phyloP scores from a whole-genome alignment of 208 protist genomes.

The Leishmania major region DNA sequence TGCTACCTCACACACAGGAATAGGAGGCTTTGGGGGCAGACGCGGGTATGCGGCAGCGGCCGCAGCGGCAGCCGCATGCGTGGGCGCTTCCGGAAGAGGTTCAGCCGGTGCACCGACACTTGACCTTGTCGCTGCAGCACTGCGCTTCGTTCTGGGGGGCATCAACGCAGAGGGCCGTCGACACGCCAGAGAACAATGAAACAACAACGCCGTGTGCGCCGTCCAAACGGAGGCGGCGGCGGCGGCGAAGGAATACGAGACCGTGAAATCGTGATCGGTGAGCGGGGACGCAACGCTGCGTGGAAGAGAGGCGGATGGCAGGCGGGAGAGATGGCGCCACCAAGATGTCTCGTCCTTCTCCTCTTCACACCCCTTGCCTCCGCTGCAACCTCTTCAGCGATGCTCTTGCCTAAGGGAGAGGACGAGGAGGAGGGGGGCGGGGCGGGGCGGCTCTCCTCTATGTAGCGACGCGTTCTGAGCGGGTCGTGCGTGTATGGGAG shows the following conservation, averaged over 20 bases:
- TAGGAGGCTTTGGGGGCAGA: not conserved
- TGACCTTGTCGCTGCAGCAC: not conserved
- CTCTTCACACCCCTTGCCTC: not conserved
- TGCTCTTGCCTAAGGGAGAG: not conserved
- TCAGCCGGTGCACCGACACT: not conserved
- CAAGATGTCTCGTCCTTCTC: not conserved
- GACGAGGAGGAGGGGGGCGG: no score
- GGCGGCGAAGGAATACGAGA: not conserved
- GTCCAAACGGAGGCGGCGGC: not conserved
- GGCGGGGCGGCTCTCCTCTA: not conserved
- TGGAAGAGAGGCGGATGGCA: no score
- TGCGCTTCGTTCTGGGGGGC: slow-evolving; percentile 3
- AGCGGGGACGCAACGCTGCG: not conserved
- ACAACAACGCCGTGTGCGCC: not conserved
- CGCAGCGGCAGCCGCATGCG: not conserved
- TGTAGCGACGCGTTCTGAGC: not conserved
- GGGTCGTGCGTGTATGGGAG: not conserved
- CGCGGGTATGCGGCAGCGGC: not conserved
- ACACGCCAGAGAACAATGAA: not conserved
- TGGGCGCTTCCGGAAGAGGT: not conserved
- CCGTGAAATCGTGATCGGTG: no score
- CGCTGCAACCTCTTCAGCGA: not conserved
- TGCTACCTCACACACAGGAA: not conserved
- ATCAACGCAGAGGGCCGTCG: not conserved
- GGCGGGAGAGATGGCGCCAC: not conserved